Percentiles rank a stretch among this genome's conserved stretches.
Conservation (phyloP, 805 yeast genomes). For the Candida sithepensis region DNA sequence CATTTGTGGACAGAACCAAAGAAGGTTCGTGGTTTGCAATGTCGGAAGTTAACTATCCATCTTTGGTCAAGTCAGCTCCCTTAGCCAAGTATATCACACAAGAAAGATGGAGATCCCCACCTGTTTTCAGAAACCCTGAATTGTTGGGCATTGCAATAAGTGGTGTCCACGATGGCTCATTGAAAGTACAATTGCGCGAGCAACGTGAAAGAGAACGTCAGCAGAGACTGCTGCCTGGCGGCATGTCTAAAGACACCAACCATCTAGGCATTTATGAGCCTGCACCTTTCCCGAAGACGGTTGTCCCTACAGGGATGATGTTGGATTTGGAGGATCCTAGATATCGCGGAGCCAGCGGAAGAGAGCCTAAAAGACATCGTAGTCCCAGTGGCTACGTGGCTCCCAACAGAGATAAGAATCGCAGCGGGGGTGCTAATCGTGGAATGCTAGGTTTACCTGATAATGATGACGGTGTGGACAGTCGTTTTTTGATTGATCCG, state of each 20-base stretch:
- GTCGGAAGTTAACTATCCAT: conserved; percentile 74
- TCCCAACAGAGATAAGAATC: conserved; percentile 3
- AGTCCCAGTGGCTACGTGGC: too few species aligned
- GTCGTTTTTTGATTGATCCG: conserved; percentile 13
- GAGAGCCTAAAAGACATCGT: not conserved
- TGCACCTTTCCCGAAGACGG: conserved; percentile 19
- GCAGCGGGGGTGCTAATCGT: not conserved
- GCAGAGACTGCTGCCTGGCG: not conserved
- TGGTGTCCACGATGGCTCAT: conserved; percentile 46
- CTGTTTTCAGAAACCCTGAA: conserved; percentile 35
- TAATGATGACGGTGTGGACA: not conserved
- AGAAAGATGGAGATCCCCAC: conserved; percentile 40
- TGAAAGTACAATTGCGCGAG: conserved; percentile 5
- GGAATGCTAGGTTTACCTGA: conserved; percentile 9
- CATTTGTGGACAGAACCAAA: conserved; percentile 63
- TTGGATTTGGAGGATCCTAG: conserved; percentile 14
- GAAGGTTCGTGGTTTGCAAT: conserved; percentile 81
- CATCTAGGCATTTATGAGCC: conserved; percentile 20
- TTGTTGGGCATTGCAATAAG: conserved; percentile 39
- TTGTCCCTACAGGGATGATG: conserved; percentile 19
- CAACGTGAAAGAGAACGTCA: not conserved
- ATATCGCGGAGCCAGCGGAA: conserved; percentile 1
- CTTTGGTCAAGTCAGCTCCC: conserved; percentile 78
- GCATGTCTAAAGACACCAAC: not conserved
- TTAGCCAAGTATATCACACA: conserved; percentile 55